Percentiles rank a stretch among this genome's conserved stretches.
Conservation (phyloP, 148 eudicot species). For the Cornus kousa region DNA sequence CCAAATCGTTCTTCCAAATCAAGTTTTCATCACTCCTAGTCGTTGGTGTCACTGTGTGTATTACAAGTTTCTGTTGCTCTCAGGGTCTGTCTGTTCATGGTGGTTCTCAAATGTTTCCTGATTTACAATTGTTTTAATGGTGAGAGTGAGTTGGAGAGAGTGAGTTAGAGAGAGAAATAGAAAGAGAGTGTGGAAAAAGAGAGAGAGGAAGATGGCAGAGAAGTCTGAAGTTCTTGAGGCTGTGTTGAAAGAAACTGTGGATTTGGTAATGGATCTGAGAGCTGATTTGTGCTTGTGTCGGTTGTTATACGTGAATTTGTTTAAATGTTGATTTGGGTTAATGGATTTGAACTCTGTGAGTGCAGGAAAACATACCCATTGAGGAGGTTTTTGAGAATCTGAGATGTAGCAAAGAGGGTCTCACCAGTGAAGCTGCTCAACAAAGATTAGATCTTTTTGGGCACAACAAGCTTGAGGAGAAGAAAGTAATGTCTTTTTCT, state of each 20-base stretch:
- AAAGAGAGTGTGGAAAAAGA: conserved; percentile 76
- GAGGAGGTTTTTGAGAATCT: conserved; percentile 98
- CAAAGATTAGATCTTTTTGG: conserved; percentile 91
- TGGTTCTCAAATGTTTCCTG: conserved; percentile 33
- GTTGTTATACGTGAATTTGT: conserved; percentile 10
- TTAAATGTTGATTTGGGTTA: conserved; percentile 12
- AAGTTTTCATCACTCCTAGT: conserved; percentile 21
- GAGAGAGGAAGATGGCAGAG: conserved; percentile 51
- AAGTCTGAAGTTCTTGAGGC: conserved; percentile 90
- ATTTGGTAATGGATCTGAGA: conserved; percentile 90
- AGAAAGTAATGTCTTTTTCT: conserved; percentile 48
- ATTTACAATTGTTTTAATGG: conserved; percentile 20
- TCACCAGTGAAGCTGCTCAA: conserved; percentile 70
- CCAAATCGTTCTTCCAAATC: conserved; percentile 22
- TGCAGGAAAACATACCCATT: conserved; percentile 93
- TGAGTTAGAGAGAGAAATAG: conserved; percentile 32
- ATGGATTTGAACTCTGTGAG: conserved; percentile 18
- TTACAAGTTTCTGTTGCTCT: conserved; percentile 27
- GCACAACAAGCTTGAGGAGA: conserved; percentile 95
- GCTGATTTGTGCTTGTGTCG: conserved; percentile 13
- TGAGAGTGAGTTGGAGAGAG: conserved; percentile 8
- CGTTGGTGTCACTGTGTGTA: conserved; percentile 10
- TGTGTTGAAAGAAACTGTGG: conserved; percentile 91
- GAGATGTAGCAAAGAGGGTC: conserved; percentile 92
- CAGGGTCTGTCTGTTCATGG: conserved; percentile 40